phyloP scores from a whole-genome alignment of 2,329 filamentous ascomycete genomes.

The Penicillium sp. region DNA sequence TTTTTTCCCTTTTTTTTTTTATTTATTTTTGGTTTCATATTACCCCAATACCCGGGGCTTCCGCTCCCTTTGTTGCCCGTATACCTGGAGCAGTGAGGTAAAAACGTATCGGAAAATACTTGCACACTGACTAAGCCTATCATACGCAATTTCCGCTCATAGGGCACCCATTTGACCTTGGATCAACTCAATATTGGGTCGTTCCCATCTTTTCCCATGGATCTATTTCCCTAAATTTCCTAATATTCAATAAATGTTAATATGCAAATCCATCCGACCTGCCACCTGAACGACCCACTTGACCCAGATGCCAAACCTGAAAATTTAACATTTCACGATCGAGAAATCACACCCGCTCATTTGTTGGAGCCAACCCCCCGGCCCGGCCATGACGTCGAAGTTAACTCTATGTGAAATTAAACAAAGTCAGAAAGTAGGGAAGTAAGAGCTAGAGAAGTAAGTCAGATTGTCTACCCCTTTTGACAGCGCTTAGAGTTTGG shows the following conservation, averaged over 20 bases:
- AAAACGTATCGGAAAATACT: constrained; percentile 11
- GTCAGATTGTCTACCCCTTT: constrained; percentile 7
- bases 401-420: background rate
- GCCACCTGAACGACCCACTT: background rate
- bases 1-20: background rate
- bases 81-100: background rate
- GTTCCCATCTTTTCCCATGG: constrained; percentile 8
- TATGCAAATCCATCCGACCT: constrained; percentile 3
- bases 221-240: constrained; percentile 4
- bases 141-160: background rate
- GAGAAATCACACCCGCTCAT: constrained; percentile 2
- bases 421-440: background rate
- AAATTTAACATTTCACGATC: constrained; percentile 7
- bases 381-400: constrained; percentile 14
- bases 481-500: constrained; percentile 19
- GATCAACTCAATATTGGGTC: constrained; percentile 17
- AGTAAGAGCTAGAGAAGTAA: background rate
- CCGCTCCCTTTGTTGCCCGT: background rate
- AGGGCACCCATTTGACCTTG: background rate
- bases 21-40: background rate
- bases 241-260: constrained; percentile 1
- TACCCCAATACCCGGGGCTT: background rate
- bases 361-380: background rate
- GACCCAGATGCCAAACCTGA: constrained; percentile 14
- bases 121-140: constrained; percentile 3